Conservation (phyloP, 441 rosid genomes). For the Adansonia gregorii region DNA sequence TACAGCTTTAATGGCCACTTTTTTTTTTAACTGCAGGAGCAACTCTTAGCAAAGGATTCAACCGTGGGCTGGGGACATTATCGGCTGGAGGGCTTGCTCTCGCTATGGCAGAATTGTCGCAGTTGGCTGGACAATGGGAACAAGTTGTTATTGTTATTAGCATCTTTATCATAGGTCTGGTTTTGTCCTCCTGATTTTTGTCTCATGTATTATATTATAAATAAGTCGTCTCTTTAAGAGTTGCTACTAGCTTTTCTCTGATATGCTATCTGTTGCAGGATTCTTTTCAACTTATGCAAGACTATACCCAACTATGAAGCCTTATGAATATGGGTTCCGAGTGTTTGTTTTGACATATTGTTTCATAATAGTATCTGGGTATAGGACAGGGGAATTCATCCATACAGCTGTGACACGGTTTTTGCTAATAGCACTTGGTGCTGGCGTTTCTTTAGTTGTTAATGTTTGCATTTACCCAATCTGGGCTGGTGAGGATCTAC, state of each 20-base stretch:
- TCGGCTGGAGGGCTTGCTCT: slow-evolving; percentile 78
- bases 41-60: slow-evolving; percentile 74
- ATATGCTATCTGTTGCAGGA: slow-evolving; percentile 41
- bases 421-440: slow-evolving; percentile 68
- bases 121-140: slow-evolving; percentile 56
- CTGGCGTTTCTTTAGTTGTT: slow-evolving; percentile 58
- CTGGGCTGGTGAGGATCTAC: slow-evolving; percentile 83
- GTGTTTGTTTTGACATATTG: slow-evolving; percentile 72
- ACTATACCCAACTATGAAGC: slow-evolving; percentile 64
- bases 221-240: slow-evolving; percentile 9
- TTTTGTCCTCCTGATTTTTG: slow-evolving; percentile 12
- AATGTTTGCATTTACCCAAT: slow-evolving; percentile 72
- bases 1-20: not conserved
- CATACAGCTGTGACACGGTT: slow-evolving; percentile 63
- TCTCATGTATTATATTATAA: not conserved
- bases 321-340: slow-evolving; percentile 70
- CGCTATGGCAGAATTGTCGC: slow-evolving; percentile 65
- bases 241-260: slow-evolving; percentile 17
- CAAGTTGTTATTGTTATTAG: slow-evolving; percentile 56
- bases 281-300: slow-evolving; percentile 57
- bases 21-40: slow-evolving; percentile 49
- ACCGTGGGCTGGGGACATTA: slow-evolving; percentile 68
- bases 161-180: slow-evolving; percentile 59
- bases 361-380: slow-evolving; percentile 63
- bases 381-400: slow-evolving; percentile 62